phyloP scores from a whole-genome alignment of 129 eudicot genomes.

The Daucus carota region DNA sequence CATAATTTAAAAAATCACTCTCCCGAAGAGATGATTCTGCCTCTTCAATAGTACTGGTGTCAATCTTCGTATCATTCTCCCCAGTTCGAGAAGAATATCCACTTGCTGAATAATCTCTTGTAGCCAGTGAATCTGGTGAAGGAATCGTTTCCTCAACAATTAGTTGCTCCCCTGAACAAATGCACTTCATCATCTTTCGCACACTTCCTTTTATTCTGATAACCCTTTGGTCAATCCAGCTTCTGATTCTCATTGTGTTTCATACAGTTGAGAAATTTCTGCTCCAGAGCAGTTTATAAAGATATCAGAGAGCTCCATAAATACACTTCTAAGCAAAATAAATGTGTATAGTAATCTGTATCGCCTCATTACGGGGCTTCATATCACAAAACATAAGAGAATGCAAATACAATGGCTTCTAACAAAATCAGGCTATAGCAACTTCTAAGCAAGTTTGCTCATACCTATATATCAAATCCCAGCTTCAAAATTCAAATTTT shows the following conservation, averaged over 20 bases:
- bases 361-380: background rate
- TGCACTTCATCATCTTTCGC: conserved; percentile 85
- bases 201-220: conserved; percentile 27
- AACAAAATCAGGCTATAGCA: background rate
- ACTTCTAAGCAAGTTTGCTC: background rate
- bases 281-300: conserved; percentile 9
- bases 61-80: conserved; percentile 53
- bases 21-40: conserved; percentile 96
- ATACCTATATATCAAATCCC: background rate
- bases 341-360: background rate
- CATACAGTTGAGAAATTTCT: conserved; percentile 36
- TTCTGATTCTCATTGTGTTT: conserved; percentile 55
- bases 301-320: conserved; percentile 1
- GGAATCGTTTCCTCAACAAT: conserved; percentile 44
- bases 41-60: conserved; percentile 79
- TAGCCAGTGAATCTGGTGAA: conserved; percentile 82
- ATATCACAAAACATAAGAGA: background rate
- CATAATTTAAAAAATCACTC: conserved; percentile 77
- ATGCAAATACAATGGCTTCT: background rate
- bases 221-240: conserved; percentile 34
- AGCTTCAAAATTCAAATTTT: background rate
- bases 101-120: conserved; percentile 79
- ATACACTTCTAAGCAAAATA: background rate
- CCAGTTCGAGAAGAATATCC: conserved; percentile 73
- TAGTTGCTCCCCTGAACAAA: conserved; percentile 67